Evolutionary conservation across 176 grass and related monocot species (phyloP).

Genomic region (Phragmites australis): DNA sequence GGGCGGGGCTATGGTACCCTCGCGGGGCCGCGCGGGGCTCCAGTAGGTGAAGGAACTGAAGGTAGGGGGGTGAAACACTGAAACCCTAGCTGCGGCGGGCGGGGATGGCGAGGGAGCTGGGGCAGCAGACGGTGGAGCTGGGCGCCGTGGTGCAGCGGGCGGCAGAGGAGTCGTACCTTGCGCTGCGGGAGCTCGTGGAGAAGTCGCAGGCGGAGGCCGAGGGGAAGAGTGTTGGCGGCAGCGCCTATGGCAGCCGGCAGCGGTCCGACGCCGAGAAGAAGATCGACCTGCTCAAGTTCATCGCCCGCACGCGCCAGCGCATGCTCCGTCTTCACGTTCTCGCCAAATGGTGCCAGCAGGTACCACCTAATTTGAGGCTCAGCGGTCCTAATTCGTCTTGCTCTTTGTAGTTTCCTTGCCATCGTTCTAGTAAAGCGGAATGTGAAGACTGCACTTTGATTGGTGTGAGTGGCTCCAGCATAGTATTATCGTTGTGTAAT

Average conservation of each 20-base stretch:
- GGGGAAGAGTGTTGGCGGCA: slow-evolving; percentile 22
- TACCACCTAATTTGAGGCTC: slow-evolving; percentile 13
- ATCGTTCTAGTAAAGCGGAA: neutral
- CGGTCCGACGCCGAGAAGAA: slow-evolving; percentile 96
- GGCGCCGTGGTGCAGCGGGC: slow-evolving; percentile 75
- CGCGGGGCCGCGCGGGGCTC: neutral
- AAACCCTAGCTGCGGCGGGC: slow-evolving; percentile 51
- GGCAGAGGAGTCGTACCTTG: slow-evolving; percentile 90
- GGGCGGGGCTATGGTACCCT: neutral
- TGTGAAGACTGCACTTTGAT: neutral
- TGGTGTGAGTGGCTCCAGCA: neutral
- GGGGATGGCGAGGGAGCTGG: slow-evolving; percentile 67
- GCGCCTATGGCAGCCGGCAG: slow-evolving; percentile 44
- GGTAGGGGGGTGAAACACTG: neutral
- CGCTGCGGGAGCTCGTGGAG: slow-evolving; percentile 90
- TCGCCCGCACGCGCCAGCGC: slow-evolving; percentile 84
- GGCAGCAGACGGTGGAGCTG: slow-evolving; percentile 91
- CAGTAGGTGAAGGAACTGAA: neutral
- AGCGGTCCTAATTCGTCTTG: neutral
- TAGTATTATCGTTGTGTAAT: neutral
- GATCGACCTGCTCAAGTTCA: slow-evolving; percentile 98
- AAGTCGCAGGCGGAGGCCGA: slow-evolving; percentile 66
- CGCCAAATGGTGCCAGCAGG: slow-evolving; percentile 99
- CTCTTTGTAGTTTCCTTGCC: neutral
- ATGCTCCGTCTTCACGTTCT: slow-evolving; percentile 99